Evolutionary conservation across 164 flowering plant species (phyloP).

Genomic region (Euptelea pleiosperma): DNA sequence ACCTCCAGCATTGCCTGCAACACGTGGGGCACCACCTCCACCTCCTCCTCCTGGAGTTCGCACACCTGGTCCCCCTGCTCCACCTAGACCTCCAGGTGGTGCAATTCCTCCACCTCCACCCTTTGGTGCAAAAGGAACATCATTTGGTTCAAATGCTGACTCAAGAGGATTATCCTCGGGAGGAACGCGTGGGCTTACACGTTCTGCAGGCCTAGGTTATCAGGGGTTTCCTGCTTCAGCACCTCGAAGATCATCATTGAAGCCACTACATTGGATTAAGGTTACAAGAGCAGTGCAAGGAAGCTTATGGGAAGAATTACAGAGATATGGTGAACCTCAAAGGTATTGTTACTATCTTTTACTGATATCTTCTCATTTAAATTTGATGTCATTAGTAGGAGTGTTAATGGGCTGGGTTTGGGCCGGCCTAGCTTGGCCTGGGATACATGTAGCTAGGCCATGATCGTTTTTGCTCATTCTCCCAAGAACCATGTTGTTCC

Average conservation of each 20-base stretch:
- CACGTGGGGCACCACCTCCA: conserved; percentile 18
- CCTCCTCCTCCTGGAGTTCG: conserved; percentile 41
- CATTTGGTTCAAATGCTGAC: conserved; percentile 12
- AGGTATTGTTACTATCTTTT: conserved; percentile 38
- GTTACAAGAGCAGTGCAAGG: conserved; percentile 92
- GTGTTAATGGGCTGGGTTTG: too few relatives aligned
- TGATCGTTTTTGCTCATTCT: neutral
- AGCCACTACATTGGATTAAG: conserved; percentile 96
- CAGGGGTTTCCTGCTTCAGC: conserved; percentile 33
- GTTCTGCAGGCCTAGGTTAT: conserved; percentile 27
- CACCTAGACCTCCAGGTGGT: conserved; percentile 35
- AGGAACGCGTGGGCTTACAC: conserved; percentile 69
- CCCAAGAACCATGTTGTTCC: neutral
- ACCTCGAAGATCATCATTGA: conserved; percentile 61
- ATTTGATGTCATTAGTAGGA: too few relatives aligned
- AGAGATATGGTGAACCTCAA: conserved; percentile 69
- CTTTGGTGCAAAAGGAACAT: conserved; percentile 35
- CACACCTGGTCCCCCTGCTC: conserved; percentile 27
- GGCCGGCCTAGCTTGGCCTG: too few relatives aligned
- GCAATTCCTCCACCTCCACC: conserved; percentile 66
- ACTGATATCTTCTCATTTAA: too few relatives aligned
- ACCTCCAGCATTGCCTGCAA: conserved; percentile 20
- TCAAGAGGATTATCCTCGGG: conserved; percentile 30
- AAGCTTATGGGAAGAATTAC: conserved; percentile 95
- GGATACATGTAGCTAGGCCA: neutral